phyloP scores from a whole-genome alignment of 805 yeast genomes.

The Tetrapisispora nanseiensis region DNA sequence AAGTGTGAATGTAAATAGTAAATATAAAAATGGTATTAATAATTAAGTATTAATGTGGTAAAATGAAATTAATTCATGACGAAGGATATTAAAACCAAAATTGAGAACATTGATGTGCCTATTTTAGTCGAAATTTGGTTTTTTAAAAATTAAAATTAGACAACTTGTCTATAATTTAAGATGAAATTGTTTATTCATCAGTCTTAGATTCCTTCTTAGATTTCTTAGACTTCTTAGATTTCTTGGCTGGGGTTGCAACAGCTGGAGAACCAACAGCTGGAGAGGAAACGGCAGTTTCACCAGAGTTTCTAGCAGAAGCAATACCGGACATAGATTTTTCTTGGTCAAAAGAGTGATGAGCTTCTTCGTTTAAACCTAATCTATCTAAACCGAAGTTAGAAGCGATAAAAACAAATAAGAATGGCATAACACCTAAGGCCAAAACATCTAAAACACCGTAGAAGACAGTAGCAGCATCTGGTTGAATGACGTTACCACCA shows the following conservation, averaged over 20 bases:
- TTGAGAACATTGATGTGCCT: neutral
- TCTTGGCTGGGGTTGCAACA: constrained; percentile 6
- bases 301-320: constrained; percentile 34
- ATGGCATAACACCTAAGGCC: constrained; percentile 30
- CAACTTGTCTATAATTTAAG: neutral
- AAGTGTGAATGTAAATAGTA: constrained; percentile 1
- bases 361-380: constrained; percentile 10
- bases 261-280: constrained; percentile 12
- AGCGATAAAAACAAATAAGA: constrained; percentile 15
- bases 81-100: neutral
- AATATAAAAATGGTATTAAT: constrained; percentile 3
- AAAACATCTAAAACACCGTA: constrained; percentile 49
- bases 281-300: constrained; percentile 29
- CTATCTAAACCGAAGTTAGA: constrained; percentile 17
- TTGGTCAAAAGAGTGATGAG: constrained; percentile 5
- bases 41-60: neutral
- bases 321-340: constrained; percentile 6
- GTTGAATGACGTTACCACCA: constrained; percentile 53
- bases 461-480: constrained; percentile 50
- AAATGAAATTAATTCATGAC: neutral
- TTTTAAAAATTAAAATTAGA: neutral
- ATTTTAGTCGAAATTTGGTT: no score
- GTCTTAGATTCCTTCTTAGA: constrained; percentile 8
- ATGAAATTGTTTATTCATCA: neutral
- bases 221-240: constrained; percentile 12